phyloP scores from a whole-genome alignment of 495 filamentous ascomycete species.

The Venustampulla echinocandica region DNA sequence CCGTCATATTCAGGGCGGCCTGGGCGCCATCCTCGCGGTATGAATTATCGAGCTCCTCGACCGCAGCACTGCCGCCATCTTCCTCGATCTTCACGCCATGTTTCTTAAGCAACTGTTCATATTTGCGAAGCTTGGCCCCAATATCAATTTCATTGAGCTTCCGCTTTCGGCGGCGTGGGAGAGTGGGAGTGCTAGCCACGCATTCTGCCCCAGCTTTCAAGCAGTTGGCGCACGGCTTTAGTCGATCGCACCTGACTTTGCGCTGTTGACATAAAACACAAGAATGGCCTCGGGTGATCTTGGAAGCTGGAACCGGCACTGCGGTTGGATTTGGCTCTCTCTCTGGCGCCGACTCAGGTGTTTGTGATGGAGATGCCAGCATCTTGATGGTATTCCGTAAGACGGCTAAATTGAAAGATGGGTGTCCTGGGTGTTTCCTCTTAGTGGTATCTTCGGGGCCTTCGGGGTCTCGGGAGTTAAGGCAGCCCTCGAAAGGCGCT shows the following conservation, averaged over 20 bases:
- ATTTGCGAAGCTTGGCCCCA: slow-evolving; percentile 43
- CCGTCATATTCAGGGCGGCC: slow-evolving; percentile 36
- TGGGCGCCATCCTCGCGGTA: slow-evolving; percentile 24
- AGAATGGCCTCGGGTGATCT: slow-evolving; percentile 35
- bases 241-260: slow-evolving; percentile 60
- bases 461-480: background rate
- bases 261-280: slow-evolving; percentile 58
- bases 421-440: slow-evolving; percentile 1
- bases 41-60: slow-evolving; percentile 26
- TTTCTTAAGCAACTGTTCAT: slow-evolving; percentile 43
- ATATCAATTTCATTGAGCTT: slow-evolving; percentile 41
- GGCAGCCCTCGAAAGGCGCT: no score
- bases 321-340: background rate
- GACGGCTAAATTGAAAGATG: background rate
- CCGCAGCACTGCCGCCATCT: slow-evolving; percentile 15
- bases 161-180: slow-evolving; percentile 51
- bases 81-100: slow-evolving; percentile 32
- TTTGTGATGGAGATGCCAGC: slow-evolving; percentile 5
- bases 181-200: slow-evolving; percentile 48
- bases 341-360: background rate
- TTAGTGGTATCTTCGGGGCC: no score
- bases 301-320: background rate
- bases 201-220: slow-evolving; percentile 53
- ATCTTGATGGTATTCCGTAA: background rate
- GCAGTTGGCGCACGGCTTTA: slow-evolving; percentile 57